Evolutionary conservation across 768 basidiomycete species (phyloP).

Genomic region (Phaeolepiota aurea): DNA sequence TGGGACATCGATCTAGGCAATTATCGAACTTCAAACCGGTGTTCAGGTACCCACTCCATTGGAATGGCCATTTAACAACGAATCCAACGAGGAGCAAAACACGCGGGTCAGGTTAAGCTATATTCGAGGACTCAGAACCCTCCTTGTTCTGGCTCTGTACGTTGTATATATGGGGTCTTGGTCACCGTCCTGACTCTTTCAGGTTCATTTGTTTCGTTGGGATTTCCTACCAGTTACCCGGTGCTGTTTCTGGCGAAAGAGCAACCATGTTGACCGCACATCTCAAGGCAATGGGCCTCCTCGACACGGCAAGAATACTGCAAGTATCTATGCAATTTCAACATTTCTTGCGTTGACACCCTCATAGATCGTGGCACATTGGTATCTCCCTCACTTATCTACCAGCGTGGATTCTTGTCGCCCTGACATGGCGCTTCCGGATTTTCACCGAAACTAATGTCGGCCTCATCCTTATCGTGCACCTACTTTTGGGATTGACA

Average conservation of each 20-base stretch:
- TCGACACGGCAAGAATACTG: constrained; percentile 61
- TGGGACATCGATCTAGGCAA: constrained; percentile 35
- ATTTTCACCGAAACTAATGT: constrained; percentile 58
- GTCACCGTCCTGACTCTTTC: background rate
- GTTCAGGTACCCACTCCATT: constrained; percentile 44
- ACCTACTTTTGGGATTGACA: constrained; percentile 59
- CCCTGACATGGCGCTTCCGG: constrained; percentile 54
- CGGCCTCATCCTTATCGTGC: constrained; percentile 52
- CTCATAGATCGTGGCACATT: constrained; percentile 56
- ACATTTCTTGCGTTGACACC: constrained; percentile 12
- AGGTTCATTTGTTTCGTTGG: constrained; percentile 69
- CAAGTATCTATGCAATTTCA: constrained; percentile 16
- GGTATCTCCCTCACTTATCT: constrained; percentile 61
- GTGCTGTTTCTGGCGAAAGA: constrained; percentile 58
- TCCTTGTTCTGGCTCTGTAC: constrained; percentile 64
- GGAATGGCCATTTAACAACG: constrained; percentile 66
- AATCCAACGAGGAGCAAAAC: constrained; percentile 57
- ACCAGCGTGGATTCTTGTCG: constrained; percentile 68
- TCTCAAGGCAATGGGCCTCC: constrained; percentile 74
- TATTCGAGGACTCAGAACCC: constrained; percentile 47
- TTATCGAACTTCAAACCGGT: constrained; percentile 63
- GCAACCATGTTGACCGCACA: constrained; percentile 58
- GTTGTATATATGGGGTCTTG: constrained; percentile 11
- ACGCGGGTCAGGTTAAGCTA: constrained; percentile 55
- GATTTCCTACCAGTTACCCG: constrained; percentile 72